A percentile compares a stretch with the other conserved stretches of the same genome.
These are phyloP conservation scores for Puccinia sorghi DNA, from an alignment of 1,284 basidiomycete species.

Conservation along the genomic window DNA sequence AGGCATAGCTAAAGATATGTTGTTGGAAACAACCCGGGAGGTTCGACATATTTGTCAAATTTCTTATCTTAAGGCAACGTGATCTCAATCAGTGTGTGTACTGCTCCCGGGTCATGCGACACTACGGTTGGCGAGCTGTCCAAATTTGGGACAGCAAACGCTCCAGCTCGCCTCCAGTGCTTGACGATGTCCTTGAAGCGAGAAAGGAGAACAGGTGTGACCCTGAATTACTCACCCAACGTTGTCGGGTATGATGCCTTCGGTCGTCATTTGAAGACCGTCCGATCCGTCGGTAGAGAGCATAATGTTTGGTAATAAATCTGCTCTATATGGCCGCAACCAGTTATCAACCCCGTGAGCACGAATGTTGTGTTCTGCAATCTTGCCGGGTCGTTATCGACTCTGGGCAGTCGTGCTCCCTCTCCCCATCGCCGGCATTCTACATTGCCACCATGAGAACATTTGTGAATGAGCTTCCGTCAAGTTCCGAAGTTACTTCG, in stretches of 20 bases:
- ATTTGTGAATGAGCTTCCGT: background rate
- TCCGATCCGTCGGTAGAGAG: background rate
- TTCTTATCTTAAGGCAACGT: too few relatives aligned
- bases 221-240: too few relatives aligned
- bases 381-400: constrained; percentile 22
- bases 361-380: background rate
- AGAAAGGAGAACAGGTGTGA: background rate
- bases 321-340: background rate
- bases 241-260: background rate
- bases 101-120: too few relatives aligned
- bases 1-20: too few relatives aligned
- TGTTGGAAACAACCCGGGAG: too few relatives aligned
- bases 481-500: too few relatives aligned
- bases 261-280: background rate
- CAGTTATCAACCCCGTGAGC: background rate
- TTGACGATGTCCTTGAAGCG: background rate
- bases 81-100: too few relatives aligned
- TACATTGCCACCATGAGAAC: background rate
- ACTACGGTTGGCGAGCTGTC: too few relatives aligned
- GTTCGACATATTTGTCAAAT: too few relatives aligned
- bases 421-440: background rate
- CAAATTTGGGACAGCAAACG: too few relatives aligned
- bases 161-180: too few relatives aligned
- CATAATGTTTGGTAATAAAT: background rate
- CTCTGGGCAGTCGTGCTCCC: background rate